Base-by-base conservation (phyloP, 345 rosid species). In the Eucalyptus decipiens region DNA sequence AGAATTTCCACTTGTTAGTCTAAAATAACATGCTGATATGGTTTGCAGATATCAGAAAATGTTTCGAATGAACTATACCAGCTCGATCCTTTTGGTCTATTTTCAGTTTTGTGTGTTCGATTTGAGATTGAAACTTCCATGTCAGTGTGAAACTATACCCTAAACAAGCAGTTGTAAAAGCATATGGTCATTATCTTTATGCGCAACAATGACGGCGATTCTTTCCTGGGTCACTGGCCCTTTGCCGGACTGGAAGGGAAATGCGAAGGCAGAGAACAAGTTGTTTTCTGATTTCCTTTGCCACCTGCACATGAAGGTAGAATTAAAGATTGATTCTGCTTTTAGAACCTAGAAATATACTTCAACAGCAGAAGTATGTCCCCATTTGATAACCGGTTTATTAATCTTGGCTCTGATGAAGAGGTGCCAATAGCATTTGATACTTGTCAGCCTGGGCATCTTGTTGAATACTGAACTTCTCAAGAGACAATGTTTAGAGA, bases 201-300 rank as follows among this genome's bases (percentile, higher is more conserved):
- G 83, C 6, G 6, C 47, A 21, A 6, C 28, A 37, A 21, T 40
- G 83, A 37, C 2, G 5, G 47, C 16, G 17, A 76, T 40, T 24
- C 47, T 76, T 11, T 37, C 83, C 43, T 21, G 83, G 87, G 91
- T 47, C 88, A 92, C 91, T 94, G 90, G 91, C 89, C 93, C 8
- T 88, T 92, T 60, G 87, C 92, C 47, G 2, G 60, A 18, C n/a
- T 2, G 81, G 90, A 86, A 69, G 86, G 80, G 90, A 89, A 87
- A 45, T 56, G 50, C 15, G 30, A 56, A 67, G 40, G 87, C 87
- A 32, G 23, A 76, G 72, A 88, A 90, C 87, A 85, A 56, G 87
- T 52, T 90, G 37, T 76, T 80, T 89, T 88, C 92, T 91, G 54
- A 92, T 0, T 76, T 76, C 47, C 47, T 40, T 3, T 40, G 47